Evolutionary conservation across 371 early-diverging fungal species (phyloP).

Genomic region (Chytridium lagenaria): DNA sequence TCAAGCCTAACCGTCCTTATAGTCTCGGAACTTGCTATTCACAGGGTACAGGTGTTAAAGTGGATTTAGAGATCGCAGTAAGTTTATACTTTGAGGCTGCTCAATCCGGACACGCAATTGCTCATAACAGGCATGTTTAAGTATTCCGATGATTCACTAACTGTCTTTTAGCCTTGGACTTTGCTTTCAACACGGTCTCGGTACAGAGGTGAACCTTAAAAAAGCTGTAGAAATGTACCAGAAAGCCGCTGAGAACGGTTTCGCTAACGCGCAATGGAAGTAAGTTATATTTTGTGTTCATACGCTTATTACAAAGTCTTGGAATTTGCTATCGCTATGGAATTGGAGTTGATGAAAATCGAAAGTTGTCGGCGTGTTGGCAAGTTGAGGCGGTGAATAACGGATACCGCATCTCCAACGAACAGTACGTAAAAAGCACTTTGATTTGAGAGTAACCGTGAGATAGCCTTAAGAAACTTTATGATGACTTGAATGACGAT

Average conservation of each 20-base stretch:
- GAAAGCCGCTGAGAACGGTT: slow-evolving; percentile 12
- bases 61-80: slow-evolving; percentile 30
- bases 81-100: slow-evolving; percentile 36
- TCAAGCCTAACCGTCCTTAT: slow-evolving; percentile 1
- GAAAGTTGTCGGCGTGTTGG: no score
- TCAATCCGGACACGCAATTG: slow-evolving; percentile 23
- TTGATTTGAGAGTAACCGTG: no score
- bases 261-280: neutral
- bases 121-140: slow-evolving; percentile 28
- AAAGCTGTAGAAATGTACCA: slow-evolving; percentile 15
- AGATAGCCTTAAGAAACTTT: no score
- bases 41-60: slow-evolving; percentile 33
- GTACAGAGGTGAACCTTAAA: neutral
- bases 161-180: slow-evolving; percentile 18
- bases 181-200: slow-evolving; percentile 15
- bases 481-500: no score
- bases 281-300: no score
- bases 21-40: slow-evolving; percentile 33
- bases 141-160: no score
- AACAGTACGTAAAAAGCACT: no score
- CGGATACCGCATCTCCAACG: no score
- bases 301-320: no score
- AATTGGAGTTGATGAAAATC: no score
- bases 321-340: no score
- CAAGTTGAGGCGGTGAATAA: no score